These are phyloP conservation scores for Fusarium sp. DNA, from an alignment of 2,329 filamentous ascomycete genomes.

Conservation along the genomic window DNA sequence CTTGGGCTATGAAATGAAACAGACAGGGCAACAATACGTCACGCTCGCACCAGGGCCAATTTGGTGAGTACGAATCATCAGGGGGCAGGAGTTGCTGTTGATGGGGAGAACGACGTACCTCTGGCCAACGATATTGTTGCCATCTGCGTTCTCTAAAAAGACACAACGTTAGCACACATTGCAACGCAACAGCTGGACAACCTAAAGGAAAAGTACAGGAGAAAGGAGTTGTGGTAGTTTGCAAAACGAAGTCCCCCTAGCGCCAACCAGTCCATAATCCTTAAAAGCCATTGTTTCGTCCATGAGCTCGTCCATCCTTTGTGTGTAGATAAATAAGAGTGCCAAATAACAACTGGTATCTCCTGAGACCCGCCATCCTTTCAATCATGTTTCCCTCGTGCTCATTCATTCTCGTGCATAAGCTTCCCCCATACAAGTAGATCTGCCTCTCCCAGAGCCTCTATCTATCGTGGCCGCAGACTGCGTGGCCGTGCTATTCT, in stretches of 20 bases:
- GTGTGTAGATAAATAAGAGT: constrained; percentile 22
- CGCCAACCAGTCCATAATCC: constrained; percentile 31
- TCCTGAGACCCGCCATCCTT: constrained; percentile 4
- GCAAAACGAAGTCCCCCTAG: constrained; percentile 32
- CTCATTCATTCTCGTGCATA: not conserved
- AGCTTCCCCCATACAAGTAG: constrained; percentile 11
- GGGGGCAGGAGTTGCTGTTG: not conserved
- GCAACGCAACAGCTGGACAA: constrained; percentile 10
- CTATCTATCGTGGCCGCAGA: constrained; percentile 18
- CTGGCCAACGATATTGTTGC: constrained; percentile 24
- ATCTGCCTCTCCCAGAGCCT: constrained; percentile 9
- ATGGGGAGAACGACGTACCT: constrained; percentile 41
- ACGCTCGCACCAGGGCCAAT: not conserved
- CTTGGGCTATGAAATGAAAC: not conserved
- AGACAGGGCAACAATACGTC: not conserved
- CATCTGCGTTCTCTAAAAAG: constrained; percentile 31
- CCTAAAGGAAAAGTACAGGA: constrained; percentile 9
- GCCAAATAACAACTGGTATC: constrained; percentile 24
- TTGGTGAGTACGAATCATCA: constrained; percentile 2
- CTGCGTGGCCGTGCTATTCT: constrained; percentile 27
- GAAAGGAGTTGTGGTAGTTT: constrained; percentile 36
- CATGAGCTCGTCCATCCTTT: constrained; percentile 28
- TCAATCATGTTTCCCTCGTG: not conserved
- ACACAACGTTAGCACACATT: constrained; percentile 41
- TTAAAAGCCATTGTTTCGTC: constrained; percentile 22